These are phyloP conservation scores for Lactarius indigo DNA, from an alignment of 768 basidiomycete genomes.

Conservation along the genomic window DNA sequence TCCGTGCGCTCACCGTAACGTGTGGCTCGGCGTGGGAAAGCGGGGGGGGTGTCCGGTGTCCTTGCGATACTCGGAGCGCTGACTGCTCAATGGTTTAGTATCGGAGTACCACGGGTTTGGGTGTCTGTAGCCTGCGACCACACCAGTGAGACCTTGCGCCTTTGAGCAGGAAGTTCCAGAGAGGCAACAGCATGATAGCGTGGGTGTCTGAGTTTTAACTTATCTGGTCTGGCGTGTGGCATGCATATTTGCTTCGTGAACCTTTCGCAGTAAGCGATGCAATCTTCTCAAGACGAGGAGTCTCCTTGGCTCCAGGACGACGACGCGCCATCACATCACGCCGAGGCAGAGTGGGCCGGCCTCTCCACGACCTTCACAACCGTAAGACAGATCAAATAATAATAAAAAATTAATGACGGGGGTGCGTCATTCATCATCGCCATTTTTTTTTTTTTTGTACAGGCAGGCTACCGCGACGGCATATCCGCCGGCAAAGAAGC, in stretches of 20 bases:
- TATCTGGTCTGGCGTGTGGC: neutral
- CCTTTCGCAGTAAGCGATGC: neutral
- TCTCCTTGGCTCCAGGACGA: neutral
- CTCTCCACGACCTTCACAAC: conserved; percentile 66
- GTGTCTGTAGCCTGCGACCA: no score
- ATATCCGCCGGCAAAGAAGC: conserved; percentile 89
- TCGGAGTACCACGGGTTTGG: no score
- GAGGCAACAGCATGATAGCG: no score
- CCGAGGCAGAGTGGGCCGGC: conserved; percentile 56
- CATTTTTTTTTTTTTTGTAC: no score
- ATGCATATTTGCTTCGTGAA: neutral
- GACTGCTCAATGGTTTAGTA: no score
- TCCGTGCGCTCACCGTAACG: no score
- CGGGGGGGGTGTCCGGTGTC: no score
- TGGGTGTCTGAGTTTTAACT: neutral
- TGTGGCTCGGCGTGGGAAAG: no score
- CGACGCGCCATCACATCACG: neutral
- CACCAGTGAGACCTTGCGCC: no score
- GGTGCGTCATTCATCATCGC: neutral
- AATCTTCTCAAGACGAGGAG: neutral
- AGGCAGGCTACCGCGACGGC: conserved; percentile 97
- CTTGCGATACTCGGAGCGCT: no score
- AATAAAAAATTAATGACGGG: neutral
- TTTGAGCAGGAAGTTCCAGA: no score
- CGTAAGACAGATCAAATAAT: neutral